phyloP scores from a whole-genome alignment of 73 alveolate genomes.

The Symbiodinium pilosum region DNA sequence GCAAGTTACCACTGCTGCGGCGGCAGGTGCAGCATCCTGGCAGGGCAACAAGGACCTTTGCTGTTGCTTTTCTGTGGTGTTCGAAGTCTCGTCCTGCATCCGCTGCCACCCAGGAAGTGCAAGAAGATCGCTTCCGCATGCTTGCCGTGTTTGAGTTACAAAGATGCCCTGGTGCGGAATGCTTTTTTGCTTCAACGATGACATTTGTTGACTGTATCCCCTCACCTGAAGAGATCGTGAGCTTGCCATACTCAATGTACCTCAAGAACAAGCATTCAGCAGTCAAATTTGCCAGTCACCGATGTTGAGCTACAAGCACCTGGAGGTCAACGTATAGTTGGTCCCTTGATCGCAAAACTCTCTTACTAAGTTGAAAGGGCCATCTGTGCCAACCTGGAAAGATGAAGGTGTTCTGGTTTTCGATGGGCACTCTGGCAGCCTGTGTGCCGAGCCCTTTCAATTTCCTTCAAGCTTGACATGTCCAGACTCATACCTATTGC shows the following conservation, averaged over 20 bases:
- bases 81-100: too few species aligned
- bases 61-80: not conserved
- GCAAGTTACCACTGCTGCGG: not conserved
- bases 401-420: conserved; percentile 42
- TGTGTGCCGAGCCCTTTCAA: conserved; percentile 56
- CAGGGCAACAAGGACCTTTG: conserved; percentile 84
- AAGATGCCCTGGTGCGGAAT: too few species aligned
- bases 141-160: not conserved
- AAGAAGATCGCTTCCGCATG: conserved; percentile 69
- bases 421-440: conserved; percentile 90
- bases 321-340: conserved; percentile 82
- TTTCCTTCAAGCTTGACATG: too few species aligned
- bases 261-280: not conserved
- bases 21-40: conserved; percentile 77
- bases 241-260: too few species aligned
- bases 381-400: not conserved
- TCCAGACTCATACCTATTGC: too few species aligned
- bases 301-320: conserved; percentile 92
- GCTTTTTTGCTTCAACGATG: too few species aligned
- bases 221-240: too few species aligned
- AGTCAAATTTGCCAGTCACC: not conserved
- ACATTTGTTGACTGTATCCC: too few species aligned
- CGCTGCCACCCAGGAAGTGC: conserved; percentile 38
- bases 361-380: not conserved
- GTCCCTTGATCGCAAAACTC: not conserved